Conservation (phyloP, 179 eudicot species). For the Beta lomatogona region DNA sequence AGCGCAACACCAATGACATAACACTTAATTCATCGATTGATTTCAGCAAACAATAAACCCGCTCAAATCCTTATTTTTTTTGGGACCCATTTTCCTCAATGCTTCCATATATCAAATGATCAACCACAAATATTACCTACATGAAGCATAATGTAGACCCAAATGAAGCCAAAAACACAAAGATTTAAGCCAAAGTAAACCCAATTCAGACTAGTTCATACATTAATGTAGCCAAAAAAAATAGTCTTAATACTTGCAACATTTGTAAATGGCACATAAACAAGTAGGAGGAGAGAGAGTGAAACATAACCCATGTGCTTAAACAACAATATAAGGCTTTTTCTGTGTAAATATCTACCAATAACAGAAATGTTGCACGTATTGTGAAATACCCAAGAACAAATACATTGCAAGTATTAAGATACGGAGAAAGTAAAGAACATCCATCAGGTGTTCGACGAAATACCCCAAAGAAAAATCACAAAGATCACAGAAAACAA, state of each 20-base stretch:
- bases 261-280: too few relatives aligned
- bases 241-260: too few relatives aligned
- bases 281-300: too few relatives aligned
- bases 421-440: background rate
- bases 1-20: background rate
- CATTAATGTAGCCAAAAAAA: background rate
- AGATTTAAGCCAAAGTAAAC: background rate
- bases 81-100: background rate
- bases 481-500: background rate
- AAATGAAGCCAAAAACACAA: background rate
- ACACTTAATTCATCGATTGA: background rate
- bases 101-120: background rate
- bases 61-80: background rate
- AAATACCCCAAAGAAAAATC: background rate
- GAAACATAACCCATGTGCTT: too few relatives aligned
- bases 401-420: too few relatives aligned
- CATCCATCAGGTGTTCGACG: constrained; percentile 5
- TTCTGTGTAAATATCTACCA: too few relatives aligned
- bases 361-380: too few relatives aligned
- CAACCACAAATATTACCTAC: background rate
- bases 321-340: too few relatives aligned
- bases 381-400: too few relatives aligned
- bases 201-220: too few relatives aligned
- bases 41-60: background rate
- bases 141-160: background rate